Conservation (phyloP, 371 early-diverging fungal genomes). For the Mucor lusitanicus region DNA sequence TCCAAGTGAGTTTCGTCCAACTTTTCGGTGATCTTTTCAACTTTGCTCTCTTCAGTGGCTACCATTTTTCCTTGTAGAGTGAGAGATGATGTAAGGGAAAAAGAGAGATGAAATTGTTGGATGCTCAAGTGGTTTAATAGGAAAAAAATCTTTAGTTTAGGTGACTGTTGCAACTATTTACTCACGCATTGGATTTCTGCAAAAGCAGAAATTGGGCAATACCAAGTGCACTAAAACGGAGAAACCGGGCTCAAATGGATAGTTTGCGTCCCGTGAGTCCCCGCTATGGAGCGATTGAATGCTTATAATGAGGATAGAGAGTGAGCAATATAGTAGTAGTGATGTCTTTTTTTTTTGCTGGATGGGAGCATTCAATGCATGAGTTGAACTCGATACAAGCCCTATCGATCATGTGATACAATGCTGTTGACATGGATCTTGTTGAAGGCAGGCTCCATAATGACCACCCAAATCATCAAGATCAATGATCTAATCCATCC, state of each 20-base stretch:
- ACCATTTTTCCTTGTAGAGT: constrained; percentile 5
- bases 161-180: background rate
- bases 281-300: background rate
- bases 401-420: too few relatives aligned
- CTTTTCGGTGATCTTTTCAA: constrained; percentile 14
- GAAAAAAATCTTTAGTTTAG: background rate
- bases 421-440: too few relatives aligned
- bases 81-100: background rate
- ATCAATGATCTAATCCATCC: too few relatives aligned
- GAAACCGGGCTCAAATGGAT: background rate
- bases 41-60: constrained; percentile 12
- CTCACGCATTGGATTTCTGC: background rate
- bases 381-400: too few relatives aligned
- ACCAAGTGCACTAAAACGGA: background rate
- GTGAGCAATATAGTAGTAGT: too few relatives aligned
- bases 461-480: too few relatives aligned
- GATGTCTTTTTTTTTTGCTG: too few relatives aligned
- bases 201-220: background rate
- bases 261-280: background rate
- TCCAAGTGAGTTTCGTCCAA: constrained; percentile 22
- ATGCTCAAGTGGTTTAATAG: background rate
- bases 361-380: too few relatives aligned
- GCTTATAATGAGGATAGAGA: too few relatives aligned
- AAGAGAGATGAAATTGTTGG: background rate
- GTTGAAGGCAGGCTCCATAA: too few relatives aligned